A percentile compares a stretch with the other conserved stretches of the same genome.
Conservation (phyloP, 208 protist species). For the Tritrichomonas foetus region DNA sequence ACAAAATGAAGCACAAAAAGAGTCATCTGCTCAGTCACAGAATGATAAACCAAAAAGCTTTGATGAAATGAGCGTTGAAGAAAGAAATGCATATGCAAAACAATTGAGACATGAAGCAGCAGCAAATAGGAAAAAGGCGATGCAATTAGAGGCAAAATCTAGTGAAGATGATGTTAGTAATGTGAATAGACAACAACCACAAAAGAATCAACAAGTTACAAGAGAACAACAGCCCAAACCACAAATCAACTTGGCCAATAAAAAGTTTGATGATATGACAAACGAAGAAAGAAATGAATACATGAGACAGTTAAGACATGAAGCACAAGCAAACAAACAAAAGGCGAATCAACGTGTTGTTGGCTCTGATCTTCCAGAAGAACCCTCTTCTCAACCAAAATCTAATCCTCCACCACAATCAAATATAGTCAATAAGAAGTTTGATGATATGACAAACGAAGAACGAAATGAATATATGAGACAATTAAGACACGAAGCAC, state of each 20-base stretch:
- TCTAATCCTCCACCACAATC: too few relatives aligned
- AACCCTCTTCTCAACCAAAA: background rate
- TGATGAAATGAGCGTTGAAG: background rate
- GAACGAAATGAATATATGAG: background rate
- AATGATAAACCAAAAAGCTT: too few relatives aligned
- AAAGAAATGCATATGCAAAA: background rate
- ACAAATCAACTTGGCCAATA: background rate
- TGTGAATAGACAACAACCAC: background rate
- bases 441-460: background rate
- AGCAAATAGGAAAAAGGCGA: slow-evolving; percentile 1
- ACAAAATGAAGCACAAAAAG: too few relatives aligned
- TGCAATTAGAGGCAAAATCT: background rate
- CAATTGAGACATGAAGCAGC: background rate
- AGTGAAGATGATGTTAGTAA: background rate
- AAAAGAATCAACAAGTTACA: background rate
- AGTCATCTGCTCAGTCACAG: too few relatives aligned
- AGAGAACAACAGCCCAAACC: background rate
- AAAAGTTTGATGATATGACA: background rate
- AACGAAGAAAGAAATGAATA: background rate
- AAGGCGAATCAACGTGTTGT: background rate
- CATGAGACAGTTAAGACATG: background rate
- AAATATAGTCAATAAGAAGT: background rate
- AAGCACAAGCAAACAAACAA: background rate
- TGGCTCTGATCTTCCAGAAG: background rate
- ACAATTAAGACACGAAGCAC: background rate